Evolutionary conservation across 2,329 filamentous ascomycete species (phyloP), one percentile per base, ranked within the genome.

Genomic region (Malbranchea zuffiana): DNA sequence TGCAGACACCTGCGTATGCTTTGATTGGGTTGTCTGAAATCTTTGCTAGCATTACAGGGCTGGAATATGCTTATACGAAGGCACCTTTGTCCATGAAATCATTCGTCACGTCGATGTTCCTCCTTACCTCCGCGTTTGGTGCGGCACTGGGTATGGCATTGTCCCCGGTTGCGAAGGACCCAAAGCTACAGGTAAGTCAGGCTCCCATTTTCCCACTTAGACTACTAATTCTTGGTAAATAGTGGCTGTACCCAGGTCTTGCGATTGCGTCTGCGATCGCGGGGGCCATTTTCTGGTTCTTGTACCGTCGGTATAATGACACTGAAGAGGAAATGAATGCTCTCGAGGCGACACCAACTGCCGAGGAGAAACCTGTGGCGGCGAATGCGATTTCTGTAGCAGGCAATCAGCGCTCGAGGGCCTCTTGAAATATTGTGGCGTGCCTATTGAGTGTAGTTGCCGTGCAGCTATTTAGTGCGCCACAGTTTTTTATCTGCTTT

Each of bases 41-140:
- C 38, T 63, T 75, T 39, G 74, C 74, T 31, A 78, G 74, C 7
- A 74, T 82, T 44, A 80, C 78, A 1, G 73, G 74, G 41, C 68
- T 81, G 6, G 80, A 83, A 55, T 82, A 82, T 46, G 79, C 78
- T n/a, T 83, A 76, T 57, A 80, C 77, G 48, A 82, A 83, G 57
- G 79, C 80, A 0, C 79, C 79, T 1, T 69, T 70, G 30, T 74
- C 67, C 51, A 81, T 83, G 77, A 73, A 76, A 53, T 75, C 72
- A 0, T 74, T 72, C 7, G 69, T 77, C 20, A 65, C 70, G 49
- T 65, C 72, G 0, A 56, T 77, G 40, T 71, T 66, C 47, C 57
- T 76, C 7, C 66, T 77, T 41, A 75, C 71, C 43, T 72, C 65
- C 39, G 72, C 74, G 0, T 61, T 78, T 44, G 71, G 69, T 4